These are phyloP conservation scores for Phallus indusiatus DNA, from an alignment of 768 basidiomycete genomes.

Conservation along the genomic window DNA sequence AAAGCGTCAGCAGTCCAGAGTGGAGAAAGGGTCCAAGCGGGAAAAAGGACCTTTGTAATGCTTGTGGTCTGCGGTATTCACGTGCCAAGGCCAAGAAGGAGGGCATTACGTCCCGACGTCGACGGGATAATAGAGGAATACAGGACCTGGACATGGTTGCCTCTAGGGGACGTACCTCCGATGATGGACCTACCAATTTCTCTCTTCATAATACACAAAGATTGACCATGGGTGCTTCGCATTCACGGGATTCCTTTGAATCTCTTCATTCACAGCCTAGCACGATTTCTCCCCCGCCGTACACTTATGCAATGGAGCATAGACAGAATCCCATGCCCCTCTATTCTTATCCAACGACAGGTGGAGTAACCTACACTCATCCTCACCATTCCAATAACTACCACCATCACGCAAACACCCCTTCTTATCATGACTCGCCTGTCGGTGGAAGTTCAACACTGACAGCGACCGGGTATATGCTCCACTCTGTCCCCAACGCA, in stretches of 20 bases:
- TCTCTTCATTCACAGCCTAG: background rate
- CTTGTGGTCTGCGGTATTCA: conserved; percentile 84
- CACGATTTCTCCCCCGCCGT: background rate
- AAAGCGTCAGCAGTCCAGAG: conserved; percentile 73
- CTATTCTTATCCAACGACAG: background rate
- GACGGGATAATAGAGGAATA: background rate
- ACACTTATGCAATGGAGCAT: background rate
- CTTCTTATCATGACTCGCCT: background rate
- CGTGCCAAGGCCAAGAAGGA: conserved; percentile 85
- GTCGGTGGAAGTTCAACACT: too few relatives aligned
- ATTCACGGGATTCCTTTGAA: background rate
- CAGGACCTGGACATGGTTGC: background rate
- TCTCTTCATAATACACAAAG: background rate
- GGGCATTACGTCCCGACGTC: conserved; percentile 26
- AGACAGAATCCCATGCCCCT: background rate
- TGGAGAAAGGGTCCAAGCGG: conserved; percentile 90
- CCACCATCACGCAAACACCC: background rate
- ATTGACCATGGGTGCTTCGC: background rate
- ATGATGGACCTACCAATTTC: background rate
- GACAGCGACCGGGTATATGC: too few relatives aligned
- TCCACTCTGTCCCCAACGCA: too few relatives aligned
- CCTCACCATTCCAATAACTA: background rate
- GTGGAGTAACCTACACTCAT: background rate
- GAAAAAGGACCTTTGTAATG: conserved; percentile 87
- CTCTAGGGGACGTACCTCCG: background rate